Evolutionary conservation across 164 flowering plant genomes (phyloP), one percentile per base, ranked within the genome.

Genomic region (Kingdonia uniflora): DNA sequence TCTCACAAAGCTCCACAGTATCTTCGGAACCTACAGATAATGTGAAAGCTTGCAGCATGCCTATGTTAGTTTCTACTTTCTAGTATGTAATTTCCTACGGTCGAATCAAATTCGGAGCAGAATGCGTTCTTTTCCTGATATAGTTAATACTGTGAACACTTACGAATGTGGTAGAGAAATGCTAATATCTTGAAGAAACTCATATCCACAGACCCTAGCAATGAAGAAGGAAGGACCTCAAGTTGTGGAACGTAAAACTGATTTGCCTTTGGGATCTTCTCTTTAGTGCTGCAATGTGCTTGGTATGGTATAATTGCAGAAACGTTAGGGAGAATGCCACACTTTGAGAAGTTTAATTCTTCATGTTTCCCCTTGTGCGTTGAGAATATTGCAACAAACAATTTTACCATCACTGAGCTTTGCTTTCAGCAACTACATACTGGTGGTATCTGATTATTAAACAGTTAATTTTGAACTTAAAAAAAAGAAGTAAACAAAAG

Each of bases 221-320:
- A 54, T 82, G 83, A 97, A 88, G 77, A 84, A 81, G 69, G 65
- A 68, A 62, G 92, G 89, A 44, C 64, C 67, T 21, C 99, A 89
- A 65, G 86, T 92, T 52, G 80, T 84, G 44, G 99, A 88, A 64
- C 81, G 99, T 4, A 97, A 92, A 69, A 68, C 76, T 17, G 50
- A 64, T 67, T 67, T 84, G 38, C 97, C 99, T 47, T 87, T 74
- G 53, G n/a, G 97, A 92, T 75, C 57, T 89, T 19, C 79, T 86
- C 44, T 53, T 89, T 40, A 81, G 76, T 69, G 68, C 99, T 52
- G 70, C 75, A 58, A 66, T 68, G 67, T 86, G 96, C 78, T 51
- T 94, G 26, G 74, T 74, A 40, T 94, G 91, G 92, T 94, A 86
- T 72, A 78, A 84, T 68, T 66, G 74, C 65, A 70, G 63, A 62